These are phyloP conservation scores for Phytophthora litchii DNA, from an alignment of 352 stramenopile genomes.

Conservation along the genomic window DNA sequence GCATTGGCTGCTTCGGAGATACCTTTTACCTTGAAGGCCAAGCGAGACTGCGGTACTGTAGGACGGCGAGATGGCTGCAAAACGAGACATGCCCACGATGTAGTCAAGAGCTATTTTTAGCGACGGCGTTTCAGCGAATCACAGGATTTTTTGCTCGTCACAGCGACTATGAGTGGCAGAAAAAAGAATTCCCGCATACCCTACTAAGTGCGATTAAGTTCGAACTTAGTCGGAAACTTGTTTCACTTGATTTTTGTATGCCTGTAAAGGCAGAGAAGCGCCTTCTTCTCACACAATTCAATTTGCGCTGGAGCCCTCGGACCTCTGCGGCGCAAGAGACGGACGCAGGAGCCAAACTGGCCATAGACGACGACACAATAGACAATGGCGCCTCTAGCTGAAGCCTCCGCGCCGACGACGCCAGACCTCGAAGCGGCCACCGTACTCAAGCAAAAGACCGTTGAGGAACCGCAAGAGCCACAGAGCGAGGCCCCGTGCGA, in stretches of 20 bases:
- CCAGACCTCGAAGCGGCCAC: constrained; percentile 19
- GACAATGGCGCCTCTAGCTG: constrained; percentile 38
- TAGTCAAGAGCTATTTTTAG: constrained; percentile 5
- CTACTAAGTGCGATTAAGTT: background rate
- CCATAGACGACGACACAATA: constrained; percentile 33
- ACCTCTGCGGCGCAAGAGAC: constrained; percentile 25
- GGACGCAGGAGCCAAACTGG: constrained; percentile 23
- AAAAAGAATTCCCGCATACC: constrained; percentile 18
- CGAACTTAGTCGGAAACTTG: background rate
- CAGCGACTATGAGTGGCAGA: constrained; percentile 8
- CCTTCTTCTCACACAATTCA: constrained; percentile 27
- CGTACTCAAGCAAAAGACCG: constrained; percentile 26
- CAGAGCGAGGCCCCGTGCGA: constrained; percentile 32
- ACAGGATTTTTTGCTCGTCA: background rate
- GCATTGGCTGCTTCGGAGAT: too few relatives aligned
- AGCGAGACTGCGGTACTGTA: too few relatives aligned
- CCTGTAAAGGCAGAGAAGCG: constrained; percentile 16
- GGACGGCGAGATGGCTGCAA: constrained; percentile 4
- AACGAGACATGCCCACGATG: constrained; percentile 21
- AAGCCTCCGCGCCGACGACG: constrained; percentile 18
- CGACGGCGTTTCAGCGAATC: constrained; percentile 5
- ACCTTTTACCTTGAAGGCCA: too few relatives aligned
- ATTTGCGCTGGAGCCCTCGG: constrained; percentile 30
- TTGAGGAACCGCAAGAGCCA: constrained; percentile 26
- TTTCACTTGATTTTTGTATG: constrained; percentile 19